Percentiles rank a stretch among this genome's conserved stretches.
Evolutionary conservation across 2,329 filamentous ascomycete genomes (phyloP).

Genomic region (Xylaria sp.): DNA sequence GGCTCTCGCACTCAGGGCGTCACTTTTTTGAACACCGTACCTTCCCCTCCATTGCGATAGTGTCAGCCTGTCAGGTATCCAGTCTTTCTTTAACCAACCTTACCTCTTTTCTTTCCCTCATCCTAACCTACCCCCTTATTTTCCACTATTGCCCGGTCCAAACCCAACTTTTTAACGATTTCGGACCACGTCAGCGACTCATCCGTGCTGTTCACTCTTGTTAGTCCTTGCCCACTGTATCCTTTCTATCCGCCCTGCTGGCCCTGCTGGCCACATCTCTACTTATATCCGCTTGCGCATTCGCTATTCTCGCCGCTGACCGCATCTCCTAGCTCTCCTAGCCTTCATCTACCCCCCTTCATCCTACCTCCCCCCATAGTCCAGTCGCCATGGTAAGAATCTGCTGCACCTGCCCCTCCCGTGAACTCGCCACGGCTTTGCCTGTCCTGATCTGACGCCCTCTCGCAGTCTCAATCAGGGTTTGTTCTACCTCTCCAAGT

Average conservation of each 20-base stretch:
- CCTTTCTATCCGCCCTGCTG: background rate
- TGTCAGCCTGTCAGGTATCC: constrained; percentile 21
- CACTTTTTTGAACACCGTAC: constrained; percentile 24
- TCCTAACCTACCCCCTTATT: constrained; percentile 10
- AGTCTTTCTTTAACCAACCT: constrained; percentile 15
- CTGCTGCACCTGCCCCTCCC: constrained; percentile 11
- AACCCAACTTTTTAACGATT: constrained; percentile 14
- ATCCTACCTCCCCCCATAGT: constrained; percentile 17
- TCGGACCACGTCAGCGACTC: constrained; percentile 18
- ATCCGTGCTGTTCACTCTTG: constrained; percentile 14
- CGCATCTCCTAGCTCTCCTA: constrained; percentile 25
- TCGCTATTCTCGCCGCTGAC: constrained; percentile 25
- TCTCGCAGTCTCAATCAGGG: constrained; percentile 61
- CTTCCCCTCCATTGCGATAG: constrained; percentile 33
- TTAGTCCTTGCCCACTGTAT: constrained; percentile 16
- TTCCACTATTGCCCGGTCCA: constrained; percentile 12
- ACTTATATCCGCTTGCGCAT: constrained; percentile 4
- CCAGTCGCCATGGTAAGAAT: constrained; percentile 30
- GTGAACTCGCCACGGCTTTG: constrained; percentile 1
- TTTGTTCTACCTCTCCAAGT: constrained; percentile 39
- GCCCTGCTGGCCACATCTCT: constrained; percentile 7
- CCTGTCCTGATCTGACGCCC: constrained; percentile 23
- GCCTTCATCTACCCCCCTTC: constrained; percentile 19
- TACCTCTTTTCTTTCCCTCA: constrained; percentile 22
- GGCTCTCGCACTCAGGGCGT: background rate